Percentiles rank a stretch among this genome's conserved stretches.
These are phyloP conservation scores for Lentinula raphanica DNA, from an alignment of 768 basidiomycete species.

Conservation along the genomic window DNA sequence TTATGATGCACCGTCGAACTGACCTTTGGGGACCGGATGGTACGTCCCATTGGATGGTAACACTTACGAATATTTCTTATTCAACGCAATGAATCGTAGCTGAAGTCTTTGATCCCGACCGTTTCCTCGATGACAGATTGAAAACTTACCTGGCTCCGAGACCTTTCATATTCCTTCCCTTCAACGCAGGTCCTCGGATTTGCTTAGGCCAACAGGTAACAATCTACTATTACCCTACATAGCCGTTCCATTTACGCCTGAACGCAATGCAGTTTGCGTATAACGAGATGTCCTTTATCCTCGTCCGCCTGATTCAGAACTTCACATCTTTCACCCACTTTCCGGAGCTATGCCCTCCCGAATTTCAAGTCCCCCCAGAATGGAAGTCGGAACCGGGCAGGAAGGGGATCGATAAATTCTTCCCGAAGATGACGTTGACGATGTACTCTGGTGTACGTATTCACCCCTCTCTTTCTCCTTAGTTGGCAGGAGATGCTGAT, in stretches of 20 bases:
- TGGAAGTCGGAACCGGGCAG: slow-evolving; percentile 44
- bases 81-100: slow-evolving; percentile 31
- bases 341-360: slow-evolving; percentile 39
- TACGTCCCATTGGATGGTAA: slow-evolving; percentile 20
- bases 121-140: slow-evolving; percentile 61
- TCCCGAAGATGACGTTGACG: slow-evolving; percentile 50
- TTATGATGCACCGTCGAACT: slow-evolving; percentile 60
- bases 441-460: slow-evolving; percentile 44
- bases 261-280: slow-evolving; percentile 18
- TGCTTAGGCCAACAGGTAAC: slow-evolving; percentile 42
- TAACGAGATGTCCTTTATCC: slow-evolving; percentile 49
- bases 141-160: slow-evolving; percentile 58
- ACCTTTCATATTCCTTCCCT: slow-evolving; percentile 65
- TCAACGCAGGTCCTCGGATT: slow-evolving; percentile 14
- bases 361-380: slow-evolving; percentile 37
- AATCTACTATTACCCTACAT: too few species aligned
- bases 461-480: neutral
- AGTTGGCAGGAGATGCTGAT: neutral
- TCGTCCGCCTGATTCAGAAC: slow-evolving; percentile 57
- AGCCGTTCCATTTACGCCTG: slow-evolving; percentile 13
- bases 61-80: neutral
- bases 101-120: slow-evolving; percentile 64
- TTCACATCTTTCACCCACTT: slow-evolving; percentile 47
- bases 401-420: slow-evolving; percentile 45
- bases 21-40: slow-evolving; percentile 74